Evolutionary conservation across 2,329 filamentous ascomycete species (phyloP), one percentile per base, ranked within the genome.

Genomic region (Thelonectria blattea): DNA sequence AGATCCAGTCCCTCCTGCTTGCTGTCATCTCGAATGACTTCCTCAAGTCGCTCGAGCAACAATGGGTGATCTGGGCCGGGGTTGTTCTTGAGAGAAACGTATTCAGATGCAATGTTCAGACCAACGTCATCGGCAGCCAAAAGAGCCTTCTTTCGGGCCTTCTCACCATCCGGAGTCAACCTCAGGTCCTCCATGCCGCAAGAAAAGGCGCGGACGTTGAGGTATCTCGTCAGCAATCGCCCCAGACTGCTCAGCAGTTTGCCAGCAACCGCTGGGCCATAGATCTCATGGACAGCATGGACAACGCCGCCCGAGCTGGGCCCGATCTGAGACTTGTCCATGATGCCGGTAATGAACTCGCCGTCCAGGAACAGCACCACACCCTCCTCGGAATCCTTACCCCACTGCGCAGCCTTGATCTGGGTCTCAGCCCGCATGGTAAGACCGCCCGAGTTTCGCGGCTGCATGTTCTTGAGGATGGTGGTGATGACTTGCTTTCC

Each of bases 171-270:
- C 1, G 85, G 81, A 0, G 94, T 98, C 52, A 99, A 85, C 59
- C 91, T 87, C 60, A 99, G 82, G 81, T 99, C 96, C 71, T 99
- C 94, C 77, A 99, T 97, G 74, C 96, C 96, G 75, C 95, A 99
- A 65, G 92, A 95, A 75, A 98, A 98, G 2, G 94, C 95, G 52
- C 93, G 86, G 88, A 97, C 96, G 72, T 95, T 91, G 62, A 98
- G 83, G 65, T 93, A 90, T 71, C 93, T 90, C 0, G 95, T 99
- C 64, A 99, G 79, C 24, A 99, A 83, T 58, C 95, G 88, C 55
- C 95, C 95, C 56, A 99, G 83, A 68, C 94, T 90, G 80, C 93
- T 96, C 55, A 99, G 85, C 10, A 97, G 81, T 72, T 92, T 92
- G 34, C 95, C 94, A 18, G 95, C 94, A 64, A 90, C 84, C 15